These are phyloP conservation scores for Xylaria cubensis DNA, from an alignment of 495 filamentous ascomycete species.

Conservation along the genomic window DNA sequence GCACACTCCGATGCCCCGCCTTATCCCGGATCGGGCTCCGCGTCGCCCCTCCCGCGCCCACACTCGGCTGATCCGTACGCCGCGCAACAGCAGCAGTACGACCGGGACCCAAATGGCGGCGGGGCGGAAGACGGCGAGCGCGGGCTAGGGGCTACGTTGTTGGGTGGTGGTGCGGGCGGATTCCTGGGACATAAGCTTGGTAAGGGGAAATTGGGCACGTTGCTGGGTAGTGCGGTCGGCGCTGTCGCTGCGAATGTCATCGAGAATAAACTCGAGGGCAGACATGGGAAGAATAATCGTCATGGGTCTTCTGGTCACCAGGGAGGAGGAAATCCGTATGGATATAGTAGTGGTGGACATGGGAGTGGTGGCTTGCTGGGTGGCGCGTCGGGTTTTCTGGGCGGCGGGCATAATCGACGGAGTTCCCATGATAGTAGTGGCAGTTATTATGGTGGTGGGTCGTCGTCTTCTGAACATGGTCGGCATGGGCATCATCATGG, in stretches of 20 bases:
- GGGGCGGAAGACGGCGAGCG: constrained; percentile 49
- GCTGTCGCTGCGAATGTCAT: constrained; percentile 64
- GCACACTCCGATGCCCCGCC: constrained; percentile 31
- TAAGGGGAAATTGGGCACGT: constrained; percentile 58
- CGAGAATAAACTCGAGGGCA: constrained; percentile 53
- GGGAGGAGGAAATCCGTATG: not conserved
- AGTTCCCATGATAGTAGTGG: not conserved
- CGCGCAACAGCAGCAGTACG: not conserved
- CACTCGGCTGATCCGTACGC: constrained; percentile 36
- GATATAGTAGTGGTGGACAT: not conserved
- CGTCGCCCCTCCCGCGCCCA: constrained; percentile 25
- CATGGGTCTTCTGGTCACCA: not conserved
- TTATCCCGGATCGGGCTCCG: not conserved
- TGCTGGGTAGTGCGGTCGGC: constrained; percentile 58
- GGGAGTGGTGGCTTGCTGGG: not conserved
- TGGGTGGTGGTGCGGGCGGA: constrained; percentile 61
- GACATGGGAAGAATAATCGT: constrained; percentile 3
- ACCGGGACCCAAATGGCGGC: constrained; percentile 31
- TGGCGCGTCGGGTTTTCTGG: not conserved
- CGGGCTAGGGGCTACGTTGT: constrained; percentile 60
- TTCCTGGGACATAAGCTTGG: constrained; percentile 54
- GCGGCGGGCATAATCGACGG: not conserved
- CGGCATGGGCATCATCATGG: constrained; percentile 9
- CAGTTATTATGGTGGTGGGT: not conserved
- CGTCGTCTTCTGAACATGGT: not conserved